Base-by-base conservation (phyloP, 257 asterid genomes). In the Capsicum rhomboideum region DNA sequence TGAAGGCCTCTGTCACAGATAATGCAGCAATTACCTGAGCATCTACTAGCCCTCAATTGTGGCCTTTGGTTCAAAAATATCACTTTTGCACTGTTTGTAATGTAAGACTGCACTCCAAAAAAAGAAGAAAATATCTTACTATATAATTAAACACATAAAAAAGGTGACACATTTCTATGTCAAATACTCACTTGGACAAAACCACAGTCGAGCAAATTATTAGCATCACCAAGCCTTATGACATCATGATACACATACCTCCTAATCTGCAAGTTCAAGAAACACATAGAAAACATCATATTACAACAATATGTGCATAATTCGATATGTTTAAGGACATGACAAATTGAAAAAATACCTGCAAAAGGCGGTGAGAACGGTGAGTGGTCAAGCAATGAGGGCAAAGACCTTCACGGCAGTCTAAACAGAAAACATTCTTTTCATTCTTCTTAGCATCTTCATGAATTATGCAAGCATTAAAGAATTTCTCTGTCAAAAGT, bases 211-310 rank as follows among this genome's bases (percentile, higher is more conserved):
- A 96, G 74, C 79, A 89, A 78, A 74, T 89, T 89, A 80, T 89
- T 88, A 59, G 91, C 90, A 87, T 91, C 93, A 26, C 46, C 87
- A 2, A 93, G 87, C 87, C 97, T 87, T n/a, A 92, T 50, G 17
- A 95, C 99, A 80, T 93, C 95, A 66, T 88, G 92, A 72, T 94
- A 94, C 64, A 95, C 91, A 82, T 94, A 94, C 61, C 90, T 86
- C 40, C 93, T 83, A 28, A 90, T 84, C 91, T 90, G 89, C 49
- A 85, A 77, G 40, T 9, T 34, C 37, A 34, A 34, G 37, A 34
- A 34, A 34, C 37, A 34, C 87, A 46, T 52, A 79, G 5, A 55
- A 34, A 37, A 42, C 31, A 67, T 31, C 40, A 64, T 64, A 12
- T 64, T 23, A 28, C 31, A 61, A 26, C 10, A 23, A 13, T 6